These are phyloP conservation scores for Botrytis deweyae DNA, from an alignment of 2,329 filamentous ascomycete species.

Conservation along the genomic window DNA sequence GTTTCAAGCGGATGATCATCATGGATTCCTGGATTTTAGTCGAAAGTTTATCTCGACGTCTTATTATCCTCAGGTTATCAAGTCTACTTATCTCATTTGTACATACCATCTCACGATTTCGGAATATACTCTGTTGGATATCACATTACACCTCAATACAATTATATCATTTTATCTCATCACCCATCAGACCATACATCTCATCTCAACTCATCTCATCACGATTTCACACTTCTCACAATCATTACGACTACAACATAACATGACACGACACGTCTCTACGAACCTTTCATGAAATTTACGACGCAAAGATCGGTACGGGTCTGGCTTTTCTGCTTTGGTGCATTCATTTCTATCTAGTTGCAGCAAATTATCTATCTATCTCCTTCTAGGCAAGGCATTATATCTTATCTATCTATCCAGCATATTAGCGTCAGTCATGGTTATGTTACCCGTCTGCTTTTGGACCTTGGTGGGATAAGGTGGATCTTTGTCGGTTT, in stretches of 20 bases:
- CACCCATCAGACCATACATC: not conserved
- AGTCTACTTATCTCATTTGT: not conserved
- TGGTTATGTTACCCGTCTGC: not conserved
- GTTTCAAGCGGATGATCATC: not conserved
- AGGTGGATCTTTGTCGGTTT: not conserved
- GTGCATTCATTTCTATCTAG: not conserved
- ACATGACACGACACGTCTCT: not conserved
- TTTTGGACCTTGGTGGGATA: not conserved
- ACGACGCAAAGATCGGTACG: slow-evolving; percentile 4
- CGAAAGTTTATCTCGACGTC: not conserved
- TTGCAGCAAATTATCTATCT: not conserved
- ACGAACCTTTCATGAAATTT: not conserved
- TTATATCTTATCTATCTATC: not conserved
- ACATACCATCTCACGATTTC: not conserved
- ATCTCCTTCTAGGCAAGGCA: not conserved
- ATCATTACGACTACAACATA: slow-evolving; percentile 5
- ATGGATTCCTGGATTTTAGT: not conserved
- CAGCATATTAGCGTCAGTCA: slow-evolving; percentile 7
- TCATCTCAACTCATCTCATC: not conserved
- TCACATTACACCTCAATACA: not conserved
- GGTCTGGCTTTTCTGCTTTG: not conserved
- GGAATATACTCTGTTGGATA: not conserved
- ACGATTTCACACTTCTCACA: slow-evolving; percentile 6
- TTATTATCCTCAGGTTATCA: not conserved
- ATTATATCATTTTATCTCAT: not conserved